Evolutionary conservation across 305 asterid genomes (phyloP), one percentile per base, ranked within the genome.

Genomic region (Fraxinus latifolia): DNA sequence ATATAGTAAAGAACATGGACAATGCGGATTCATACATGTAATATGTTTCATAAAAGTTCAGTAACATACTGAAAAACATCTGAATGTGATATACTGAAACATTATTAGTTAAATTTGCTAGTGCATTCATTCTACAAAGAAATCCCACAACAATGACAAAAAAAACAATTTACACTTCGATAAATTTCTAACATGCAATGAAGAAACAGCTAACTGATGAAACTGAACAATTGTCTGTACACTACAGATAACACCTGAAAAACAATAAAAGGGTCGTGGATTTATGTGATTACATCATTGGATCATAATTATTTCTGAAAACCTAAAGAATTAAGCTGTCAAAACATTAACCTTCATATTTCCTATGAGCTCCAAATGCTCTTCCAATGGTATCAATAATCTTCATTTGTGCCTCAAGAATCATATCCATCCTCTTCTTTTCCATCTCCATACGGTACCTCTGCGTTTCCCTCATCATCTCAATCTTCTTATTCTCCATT

Each of bases 381-480:
- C 89, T 91, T 67, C 87, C 88, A 81, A 94, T 91, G 4, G 93
- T 86, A 78, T 90, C 93, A 70, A 90, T 85, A 67, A 95, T 88
- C 88, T 89, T 95, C 87, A 93, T 91, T 78, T 94, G 98, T 1
- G 94, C 91, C 15, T 93, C 96, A 0, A 88, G 86, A 82, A 94
- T 95, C 98, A 94, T 95, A 23, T 89, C 97, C 91, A 87, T 89
- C 87, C 92, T 91, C 91, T 90, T 94, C 88, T 88, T 91, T 90
- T 95, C 98, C 97, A 92, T 91, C 89, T 95, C 95, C 93, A 91
- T 92, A 17, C 95, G 73, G 27, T 47, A 81, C 86, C 90, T 91
- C 86, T 92, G 94, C 0, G 90, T 89, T 84, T 92, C 96, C 82
- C 89, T 85, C 93, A 90, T 89, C 97, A 89, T 90, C 88, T 94